Percentiles rank a stretch among this genome's conserved stretches.
Conservation (phyloP, 495 filamentous ascomycete species). For the Penicillium paradoxum region DNA sequence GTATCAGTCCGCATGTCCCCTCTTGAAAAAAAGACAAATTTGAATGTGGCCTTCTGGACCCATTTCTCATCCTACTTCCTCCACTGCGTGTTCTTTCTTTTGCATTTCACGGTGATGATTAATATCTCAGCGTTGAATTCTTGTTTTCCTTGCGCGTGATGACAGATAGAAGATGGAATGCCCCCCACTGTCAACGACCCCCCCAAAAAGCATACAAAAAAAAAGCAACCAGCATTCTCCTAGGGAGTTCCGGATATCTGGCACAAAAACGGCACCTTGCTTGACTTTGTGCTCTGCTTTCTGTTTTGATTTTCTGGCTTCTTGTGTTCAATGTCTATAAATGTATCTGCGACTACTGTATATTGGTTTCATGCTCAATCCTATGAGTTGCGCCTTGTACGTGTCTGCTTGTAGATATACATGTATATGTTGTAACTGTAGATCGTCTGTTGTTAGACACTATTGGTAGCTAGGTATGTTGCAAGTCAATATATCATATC, state of each 20-base stretch:
- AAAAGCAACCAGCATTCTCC: constrained; percentile 23
- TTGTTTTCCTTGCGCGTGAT: constrained; percentile 12
- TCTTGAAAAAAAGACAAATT: constrained; percentile 16
- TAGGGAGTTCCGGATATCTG: constrained; percentile 86
- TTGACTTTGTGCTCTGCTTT: constrained; percentile 38
- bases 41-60: constrained; percentile 19
- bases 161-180: constrained; percentile 35
- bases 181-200: constrained; percentile 13
- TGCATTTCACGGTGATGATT: constrained; percentile 7
- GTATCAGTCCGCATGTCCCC: constrained; percentile 6
- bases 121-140: constrained; percentile 16
- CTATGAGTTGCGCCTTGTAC: constrained; percentile 16
- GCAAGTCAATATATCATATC: too few relatives aligned
- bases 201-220: constrained; percentile 23
- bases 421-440: background rate
- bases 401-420: background rate
- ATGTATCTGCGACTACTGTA: constrained; percentile 20
- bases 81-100: constrained; percentile 14
- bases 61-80: constrained; percentile 12
- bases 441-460: background rate
- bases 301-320: constrained; percentile 18
- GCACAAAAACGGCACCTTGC: constrained; percentile 49
- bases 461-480: too few relatives aligned
- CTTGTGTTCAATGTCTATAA: constrained; percentile 12
- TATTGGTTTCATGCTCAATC: constrained; percentile 20